phyloP scores from a whole-genome alignment of 192 early-diverging fungal genomes.

The Podila horticola region DNA sequence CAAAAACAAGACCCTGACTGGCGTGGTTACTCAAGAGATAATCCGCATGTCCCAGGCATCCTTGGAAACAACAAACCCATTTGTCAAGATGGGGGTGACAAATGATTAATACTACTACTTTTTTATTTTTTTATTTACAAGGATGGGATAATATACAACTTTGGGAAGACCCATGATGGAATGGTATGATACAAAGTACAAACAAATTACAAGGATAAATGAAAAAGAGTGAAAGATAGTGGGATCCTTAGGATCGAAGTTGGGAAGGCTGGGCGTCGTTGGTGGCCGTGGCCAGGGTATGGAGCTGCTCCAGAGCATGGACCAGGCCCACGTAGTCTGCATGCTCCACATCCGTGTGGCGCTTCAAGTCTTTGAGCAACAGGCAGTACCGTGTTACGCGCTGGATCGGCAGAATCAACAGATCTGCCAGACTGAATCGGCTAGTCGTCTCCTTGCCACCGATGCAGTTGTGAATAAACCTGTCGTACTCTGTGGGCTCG shows the following conservation, averaged over 20 bases:
- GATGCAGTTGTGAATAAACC: constrained; percentile 38
- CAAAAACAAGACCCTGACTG: too few species aligned
- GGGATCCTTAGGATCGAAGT: constrained; percentile 1
- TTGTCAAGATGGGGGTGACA: not conserved
- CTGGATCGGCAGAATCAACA: constrained; percentile 84
- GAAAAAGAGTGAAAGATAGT: constrained; percentile 9
- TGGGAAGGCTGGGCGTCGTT: constrained; percentile 41
- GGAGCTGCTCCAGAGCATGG: constrained; percentile 47
- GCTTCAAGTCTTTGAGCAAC: constrained; percentile 64
- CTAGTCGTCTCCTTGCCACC: constrained; percentile 63
- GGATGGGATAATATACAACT: too few species aligned
- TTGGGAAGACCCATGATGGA: not conserved
- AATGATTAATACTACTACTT: not conserved
- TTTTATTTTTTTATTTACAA: constrained; percentile 9
- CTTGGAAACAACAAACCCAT: not conserved
- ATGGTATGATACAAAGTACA: not conserved
- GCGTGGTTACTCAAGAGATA: too few species aligned
- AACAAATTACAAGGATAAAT: constrained; percentile 1
- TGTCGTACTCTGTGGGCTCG: constrained; percentile 5
- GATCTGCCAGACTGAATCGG: constrained; percentile 72
- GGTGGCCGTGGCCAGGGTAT: constrained; percentile 43
- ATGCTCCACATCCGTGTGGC: constrained; percentile 34
- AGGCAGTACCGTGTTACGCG: constrained; percentile 82
- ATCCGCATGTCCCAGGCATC: not conserved
- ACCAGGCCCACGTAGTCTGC: constrained; percentile 41